Conservation (phyloP, 2,329 filamentous ascomycete genomes). For the Clonostachys rhizophaga region DNA sequence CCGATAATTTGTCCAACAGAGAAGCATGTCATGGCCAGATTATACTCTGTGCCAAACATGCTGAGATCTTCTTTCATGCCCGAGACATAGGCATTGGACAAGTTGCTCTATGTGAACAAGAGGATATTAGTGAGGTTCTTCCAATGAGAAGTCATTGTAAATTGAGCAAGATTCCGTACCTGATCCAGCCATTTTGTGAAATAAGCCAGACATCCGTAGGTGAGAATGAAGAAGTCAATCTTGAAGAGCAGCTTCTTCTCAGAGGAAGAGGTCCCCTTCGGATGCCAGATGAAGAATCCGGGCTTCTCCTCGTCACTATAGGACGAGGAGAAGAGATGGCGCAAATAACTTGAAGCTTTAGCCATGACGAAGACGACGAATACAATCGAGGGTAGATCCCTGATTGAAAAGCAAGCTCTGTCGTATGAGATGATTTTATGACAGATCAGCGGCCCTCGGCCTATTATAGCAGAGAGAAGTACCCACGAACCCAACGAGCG, state of each 20-base stretch:
- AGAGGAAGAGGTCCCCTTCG: conserved; percentile 9
- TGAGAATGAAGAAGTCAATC: conserved; percentile 61
- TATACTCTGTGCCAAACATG: conserved; percentile 28
- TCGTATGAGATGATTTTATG: too few relatives aligned
- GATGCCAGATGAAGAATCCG: neutral
- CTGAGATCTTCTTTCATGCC: conserved; percentile 31
- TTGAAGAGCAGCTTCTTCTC: conserved; percentile 45
- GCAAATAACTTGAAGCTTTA: too few relatives aligned
- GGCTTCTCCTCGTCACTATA: too few relatives aligned
- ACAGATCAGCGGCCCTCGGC: too few relatives aligned
- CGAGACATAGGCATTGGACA: conserved; percentile 37
- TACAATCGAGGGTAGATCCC: too few relatives aligned
- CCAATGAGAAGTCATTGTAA: too few relatives aligned
- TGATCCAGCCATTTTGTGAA: conserved; percentile 35
- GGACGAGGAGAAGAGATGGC: too few relatives aligned
- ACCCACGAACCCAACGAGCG: too few relatives aligned
- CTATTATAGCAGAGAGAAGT: too few relatives aligned
- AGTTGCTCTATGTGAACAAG: conserved; percentile 5
- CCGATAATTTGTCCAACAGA: conserved; percentile 36
- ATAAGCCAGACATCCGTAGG: conserved; percentile 57
- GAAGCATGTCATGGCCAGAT: conserved; percentile 28
- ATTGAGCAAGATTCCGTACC: neutral
- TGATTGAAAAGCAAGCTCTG: too few relatives aligned
- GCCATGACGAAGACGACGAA: too few relatives aligned
- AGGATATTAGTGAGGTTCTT: neutral